Percentiles rank a stretch among this genome's conserved stretches.
These are phyloP conservation scores for Thelonectria olida DNA, from an alignment of 2,329 filamentous ascomycete genomes.

Conservation along the genomic window DNA sequence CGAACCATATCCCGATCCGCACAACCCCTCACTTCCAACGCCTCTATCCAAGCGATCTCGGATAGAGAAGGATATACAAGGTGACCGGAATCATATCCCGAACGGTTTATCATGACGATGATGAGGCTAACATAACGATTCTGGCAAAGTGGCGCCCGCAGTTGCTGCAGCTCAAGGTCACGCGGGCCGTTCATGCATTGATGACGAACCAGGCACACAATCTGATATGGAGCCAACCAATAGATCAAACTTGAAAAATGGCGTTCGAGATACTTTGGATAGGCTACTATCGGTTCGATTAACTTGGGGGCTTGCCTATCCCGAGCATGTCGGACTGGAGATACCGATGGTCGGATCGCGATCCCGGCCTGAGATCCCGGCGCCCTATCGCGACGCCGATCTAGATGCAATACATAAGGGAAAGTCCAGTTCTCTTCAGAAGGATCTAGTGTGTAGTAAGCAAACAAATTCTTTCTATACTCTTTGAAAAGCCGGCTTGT, in stretches of 20 bases:
- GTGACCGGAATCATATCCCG: constrained; percentile 3
- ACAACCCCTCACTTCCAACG: not conserved
- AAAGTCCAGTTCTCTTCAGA: not conserved
- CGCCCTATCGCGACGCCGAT: not conserved
- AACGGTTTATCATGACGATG: constrained; percentile 7
- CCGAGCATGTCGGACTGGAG: not conserved
- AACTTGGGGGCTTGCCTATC: constrained; percentile 4
- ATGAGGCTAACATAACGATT: constrained; percentile 6
- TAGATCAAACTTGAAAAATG: not conserved
- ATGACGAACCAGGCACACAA: constrained; percentile 18
- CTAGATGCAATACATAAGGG: constrained; percentile 9
- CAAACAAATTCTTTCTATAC: not conserved
- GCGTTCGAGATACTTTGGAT: constrained; percentile 5
- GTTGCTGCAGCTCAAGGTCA: constrained; percentile 20
- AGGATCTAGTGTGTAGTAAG: not conserved
- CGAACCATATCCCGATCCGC: not conserved
- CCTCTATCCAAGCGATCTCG: not conserved
- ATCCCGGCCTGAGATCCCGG: constrained; percentile 31
- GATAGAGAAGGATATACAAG: not conserved
- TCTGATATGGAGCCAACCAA: constrained; percentile 4
- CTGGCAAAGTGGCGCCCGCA: constrained; percentile 19
- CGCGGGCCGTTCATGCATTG: constrained; percentile 21
- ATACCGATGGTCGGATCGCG: constrained; percentile 20
- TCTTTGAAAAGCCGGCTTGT: not conserved
- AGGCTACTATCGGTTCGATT: constrained; percentile 14